Evolutionary conservation across 2,329 filamentous ascomycete genomes (phyloP).

Genomic region (Hymenoscyphus linearis): DNA sequence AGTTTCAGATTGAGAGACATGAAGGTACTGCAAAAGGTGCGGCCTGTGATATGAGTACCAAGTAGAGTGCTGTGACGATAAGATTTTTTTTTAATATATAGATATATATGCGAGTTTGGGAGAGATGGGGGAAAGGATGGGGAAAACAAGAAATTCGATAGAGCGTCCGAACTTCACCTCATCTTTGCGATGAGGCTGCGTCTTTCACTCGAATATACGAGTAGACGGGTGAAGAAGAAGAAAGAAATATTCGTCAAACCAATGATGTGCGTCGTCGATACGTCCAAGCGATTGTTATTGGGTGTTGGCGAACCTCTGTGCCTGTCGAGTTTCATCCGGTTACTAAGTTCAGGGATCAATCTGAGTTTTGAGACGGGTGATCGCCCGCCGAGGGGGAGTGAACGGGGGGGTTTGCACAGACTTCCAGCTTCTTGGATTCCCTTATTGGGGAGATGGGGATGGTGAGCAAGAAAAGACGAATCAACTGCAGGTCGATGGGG

Average conservation of each 20-base stretch:
- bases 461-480: not conserved
- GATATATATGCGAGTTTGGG: not conserved
- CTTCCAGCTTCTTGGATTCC: not conserved
- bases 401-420: not conserved
- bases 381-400: not conserved
- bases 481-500: not conserved
- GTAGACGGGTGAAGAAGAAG: not conserved
- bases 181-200: not conserved
- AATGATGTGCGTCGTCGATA: not conserved
- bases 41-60: no score
- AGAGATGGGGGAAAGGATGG: not conserved
- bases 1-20: no score
- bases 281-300: no score
- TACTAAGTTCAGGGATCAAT: not conserved
- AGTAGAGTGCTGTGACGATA: not conserved
- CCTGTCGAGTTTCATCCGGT: not conserved
- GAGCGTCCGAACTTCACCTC: not conserved
- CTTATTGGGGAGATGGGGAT: not conserved
- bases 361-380: not conserved
- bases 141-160: not conserved
- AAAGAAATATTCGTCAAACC: not conserved
- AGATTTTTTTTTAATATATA: not conserved
- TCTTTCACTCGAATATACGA: not conserved
- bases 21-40: no score
- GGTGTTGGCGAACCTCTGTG: not conserved